Percentiles rank a stretch among this genome's conserved stretches.
phyloP scores from a whole-genome alignment of 2,329 filamentous ascomycete genomes.

The Arthroderma sp. region DNA sequence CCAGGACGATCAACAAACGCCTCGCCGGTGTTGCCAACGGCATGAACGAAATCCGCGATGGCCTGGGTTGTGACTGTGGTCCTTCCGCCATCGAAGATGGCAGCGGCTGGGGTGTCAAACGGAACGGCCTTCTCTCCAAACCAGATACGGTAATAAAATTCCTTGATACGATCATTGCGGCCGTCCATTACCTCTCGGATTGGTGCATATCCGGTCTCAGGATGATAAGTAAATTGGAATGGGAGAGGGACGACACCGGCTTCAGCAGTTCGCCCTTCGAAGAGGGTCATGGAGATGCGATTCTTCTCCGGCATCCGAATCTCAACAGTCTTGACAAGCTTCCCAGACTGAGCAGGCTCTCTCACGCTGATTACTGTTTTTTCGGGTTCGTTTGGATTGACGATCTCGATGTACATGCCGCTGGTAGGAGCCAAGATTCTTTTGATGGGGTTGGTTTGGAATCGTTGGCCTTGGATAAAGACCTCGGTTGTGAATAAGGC shows the following conservation, averaged over 20 bases:
- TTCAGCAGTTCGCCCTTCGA: slow-evolving; percentile 82
- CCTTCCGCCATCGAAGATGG: slow-evolving; percentile 79
- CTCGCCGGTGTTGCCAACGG: slow-evolving; percentile 93
- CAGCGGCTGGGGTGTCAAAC: slow-evolving; percentile 71
- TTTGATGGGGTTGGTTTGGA: slow-evolving; percentile 91
- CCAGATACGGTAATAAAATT: slow-evolving; percentile 98
- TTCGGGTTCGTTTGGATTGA: slow-evolving; percentile 63
- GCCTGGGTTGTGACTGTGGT: slow-evolving; percentile 78
- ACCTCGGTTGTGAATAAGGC: slow-evolving; percentile 89
- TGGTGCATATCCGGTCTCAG: slow-evolving; percentile 92
- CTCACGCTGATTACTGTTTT: slow-evolving; percentile 78
- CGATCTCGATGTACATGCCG: slow-evolving; percentile 81
- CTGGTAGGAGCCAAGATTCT: slow-evolving; percentile 77
- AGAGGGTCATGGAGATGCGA: slow-evolving; percentile 77
- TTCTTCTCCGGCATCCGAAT: slow-evolving; percentile 61
- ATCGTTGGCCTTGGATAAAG: slow-evolving; percentile 88
- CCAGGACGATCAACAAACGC: slow-evolving; percentile 92
- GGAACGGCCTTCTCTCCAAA: slow-evolving; percentile 78
- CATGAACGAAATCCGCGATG: slow-evolving; percentile 98
- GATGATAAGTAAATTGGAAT: slow-evolving; percentile 83
- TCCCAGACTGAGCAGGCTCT: slow-evolving; percentile 74
- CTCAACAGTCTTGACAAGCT: slow-evolving; percentile 79
- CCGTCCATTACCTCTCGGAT: slow-evolving; percentile 93
- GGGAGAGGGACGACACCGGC: slow-evolving; percentile 70
- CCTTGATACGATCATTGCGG: slow-evolving; percentile 96